Conservation (phyloP, 2,329 filamentous ascomycete species). For the Aspergillus fischeri region DNA sequence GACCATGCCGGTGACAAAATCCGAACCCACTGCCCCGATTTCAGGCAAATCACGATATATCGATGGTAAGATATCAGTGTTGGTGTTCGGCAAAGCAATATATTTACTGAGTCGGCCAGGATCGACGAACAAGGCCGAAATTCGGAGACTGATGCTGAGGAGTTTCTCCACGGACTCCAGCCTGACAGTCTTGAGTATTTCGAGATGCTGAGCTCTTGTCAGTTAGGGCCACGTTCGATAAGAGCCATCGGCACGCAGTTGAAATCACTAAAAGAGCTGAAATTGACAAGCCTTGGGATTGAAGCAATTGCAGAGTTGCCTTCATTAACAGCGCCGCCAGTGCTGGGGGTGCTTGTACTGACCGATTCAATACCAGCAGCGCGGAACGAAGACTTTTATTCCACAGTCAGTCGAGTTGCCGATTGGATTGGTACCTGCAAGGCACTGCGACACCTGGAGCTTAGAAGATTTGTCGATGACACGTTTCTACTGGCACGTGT, state of each 20-base stretch:
- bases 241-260: slow-evolving; percentile 50
- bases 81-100: slow-evolving; percentile 7
- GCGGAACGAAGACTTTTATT: slow-evolving; percentile 49
- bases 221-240: slow-evolving; percentile 53
- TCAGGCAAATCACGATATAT: slow-evolving; percentile 58
- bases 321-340: slow-evolving; percentile 18
- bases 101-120: slow-evolving; percentile 14
- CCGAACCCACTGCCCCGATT: slow-evolving; percentile 55
- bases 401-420: slow-evolving; percentile 49
- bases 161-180: slow-evolving; percentile 55
- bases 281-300: slow-evolving; percentile 46
- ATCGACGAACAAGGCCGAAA: slow-evolving; percentile 30
- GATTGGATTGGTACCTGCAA: slow-evolving; percentile 55
- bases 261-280: slow-evolving; percentile 52
- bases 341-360: slow-evolving; percentile 48
- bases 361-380: slow-evolving; percentile 42
- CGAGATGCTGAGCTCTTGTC: slow-evolving; percentile 53
- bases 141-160: slow-evolving; percentile 56
- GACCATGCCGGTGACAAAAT: slow-evolving; percentile 54
- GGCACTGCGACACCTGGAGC: slow-evolving; percentile 47
- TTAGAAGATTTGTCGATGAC: slow-evolving; percentile 51
- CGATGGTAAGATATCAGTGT: slow-evolving; percentile 36
- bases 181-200: slow-evolving; percentile 58
- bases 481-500: slow-evolving; percentile 33
- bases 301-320: slow-evolving; percentile 41